Evolutionary conservation across 257 asterid genomes (phyloP).

Genomic region (Capsicum pubescens): DNA sequence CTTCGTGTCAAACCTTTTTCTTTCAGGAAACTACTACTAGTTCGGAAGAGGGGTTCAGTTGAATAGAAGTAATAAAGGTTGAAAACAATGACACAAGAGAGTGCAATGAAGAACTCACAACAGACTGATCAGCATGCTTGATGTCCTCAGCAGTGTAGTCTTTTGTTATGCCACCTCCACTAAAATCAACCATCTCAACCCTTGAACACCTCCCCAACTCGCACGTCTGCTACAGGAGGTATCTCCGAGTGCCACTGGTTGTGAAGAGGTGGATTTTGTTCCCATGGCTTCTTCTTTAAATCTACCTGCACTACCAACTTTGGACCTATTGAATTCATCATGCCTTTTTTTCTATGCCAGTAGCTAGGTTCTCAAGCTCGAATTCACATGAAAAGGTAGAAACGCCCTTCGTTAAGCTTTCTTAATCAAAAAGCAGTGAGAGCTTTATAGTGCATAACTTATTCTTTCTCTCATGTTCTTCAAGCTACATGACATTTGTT

Average conservation of each 20-base stretch:
- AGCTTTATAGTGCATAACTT: neutral
- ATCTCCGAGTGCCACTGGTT: conserved; percentile 91
- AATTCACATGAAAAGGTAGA: neutral
- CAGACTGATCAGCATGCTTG: conserved; percentile 57
- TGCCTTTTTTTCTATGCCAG: neutral
- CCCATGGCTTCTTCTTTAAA: conserved; percentile 70
- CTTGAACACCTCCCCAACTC: conserved; percentile 62
- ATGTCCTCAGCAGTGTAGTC: conserved; percentile 69
- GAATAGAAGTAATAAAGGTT: neutral
- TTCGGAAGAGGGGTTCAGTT: neutral
- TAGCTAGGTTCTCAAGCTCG: neutral
- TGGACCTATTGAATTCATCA: conserved; percentile 56
- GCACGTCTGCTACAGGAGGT: conserved; percentile 75
- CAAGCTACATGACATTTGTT: neutral
- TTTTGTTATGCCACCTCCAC: conserved; percentile 73
- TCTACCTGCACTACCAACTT: conserved; percentile 69
- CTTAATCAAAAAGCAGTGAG: neutral
- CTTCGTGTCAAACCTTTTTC: neutral
- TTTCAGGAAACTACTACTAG: neutral
- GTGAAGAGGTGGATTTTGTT: conserved; percentile 73
- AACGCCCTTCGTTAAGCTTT: neutral
- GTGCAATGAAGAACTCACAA: conserved; percentile 53
- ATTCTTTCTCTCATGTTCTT: neutral
- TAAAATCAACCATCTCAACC: conserved; percentile 89
- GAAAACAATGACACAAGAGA: neutral